Conservation (phyloP, 345 rosid genomes). For the Physaria fendleri region DNA sequence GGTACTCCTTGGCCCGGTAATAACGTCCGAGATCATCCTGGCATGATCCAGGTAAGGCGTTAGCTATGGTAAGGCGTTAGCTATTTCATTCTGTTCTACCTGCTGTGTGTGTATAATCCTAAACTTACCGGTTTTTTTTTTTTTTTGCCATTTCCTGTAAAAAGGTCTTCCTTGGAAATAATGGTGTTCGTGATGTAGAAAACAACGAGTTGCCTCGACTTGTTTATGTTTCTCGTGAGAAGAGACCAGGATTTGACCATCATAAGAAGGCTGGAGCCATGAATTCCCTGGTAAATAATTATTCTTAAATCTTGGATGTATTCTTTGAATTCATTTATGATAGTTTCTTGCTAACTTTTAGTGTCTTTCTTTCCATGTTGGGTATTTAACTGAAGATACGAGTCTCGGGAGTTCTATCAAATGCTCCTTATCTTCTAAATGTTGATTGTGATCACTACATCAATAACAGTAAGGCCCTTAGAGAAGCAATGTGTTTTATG, state of each 20-base stretch:
- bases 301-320: not conserved
- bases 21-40: constrained; percentile 86
- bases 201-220: constrained; percentile 72
- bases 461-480: constrained; percentile 73
- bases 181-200: constrained; percentile 63
- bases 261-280: constrained; percentile 96
- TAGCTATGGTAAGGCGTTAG: not conserved
- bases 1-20: constrained; percentile 96
- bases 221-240: constrained; percentile 87
- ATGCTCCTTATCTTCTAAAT: constrained; percentile 72
- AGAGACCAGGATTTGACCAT: constrained; percentile 91
- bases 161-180: constrained; percentile 82
- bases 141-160: not conserved
- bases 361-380: constrained; percentile 6
- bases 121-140: constrained; percentile 4
- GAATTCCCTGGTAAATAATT: constrained; percentile 63
- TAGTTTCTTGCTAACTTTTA: not conserved
- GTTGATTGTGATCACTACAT: constrained; percentile 87
- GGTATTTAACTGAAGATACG: constrained; percentile 39
- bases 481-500: constrained; percentile 89
- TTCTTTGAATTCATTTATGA: not conserved
- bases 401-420: constrained; percentile 65
- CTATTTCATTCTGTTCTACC: not conserved
- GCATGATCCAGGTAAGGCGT: constrained; percentile 86
- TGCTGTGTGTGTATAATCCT: not conserved